Evolutionary conservation across 805 yeast genomes (phyloP), one percentile per base, ranked within the genome.

Genomic region (Isabelozyma heimii): DNA sequence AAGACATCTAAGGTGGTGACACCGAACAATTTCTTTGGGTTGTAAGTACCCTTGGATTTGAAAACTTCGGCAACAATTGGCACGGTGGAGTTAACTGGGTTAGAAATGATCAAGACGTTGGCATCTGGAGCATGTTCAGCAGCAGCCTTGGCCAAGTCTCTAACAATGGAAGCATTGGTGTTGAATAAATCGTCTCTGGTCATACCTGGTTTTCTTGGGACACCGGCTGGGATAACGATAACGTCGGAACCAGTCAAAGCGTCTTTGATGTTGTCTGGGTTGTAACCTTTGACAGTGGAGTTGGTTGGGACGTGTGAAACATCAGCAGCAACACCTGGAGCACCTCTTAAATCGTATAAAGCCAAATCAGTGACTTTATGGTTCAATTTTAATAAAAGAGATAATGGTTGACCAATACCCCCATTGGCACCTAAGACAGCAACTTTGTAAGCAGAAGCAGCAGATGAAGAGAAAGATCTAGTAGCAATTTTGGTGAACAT

Each of bases 151-250:
- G 96, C 96, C 71, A 91, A 81, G 72, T 89, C 97, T 69, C 94
- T 85, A 55, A 91, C 97, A 70, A 91, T 91, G 46, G 95, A 86
- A 46, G 97, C 97, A 67, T 91, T 91, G 78, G 95, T 91, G 80
- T 89, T 86, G 85, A 91, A 91, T 63, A 91, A 80, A 69, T 91
- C 97, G 70, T 91, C 97, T 80, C 97, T 88, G 66, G 97, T 89
- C 97, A 91, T 91, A 72, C 97, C 97, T 59, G 97, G 97, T 79
- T 91, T 91, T 83, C 95, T 89, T 79, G 96, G 97, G 50, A 91
- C 95, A 79, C 97, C 97, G 49, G 97, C 97, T 67, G 97, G 97
- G 72, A 91, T 89, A 50, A 91, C 81, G 46, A 91, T 91, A 52
- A 91, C 84, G 61, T 91, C 95, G 46, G 97, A 82, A 44, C 85